Conservation (phyloP, 2,329 filamentous ascomycete species). For the Talaromyces pinophilus region DNA sequence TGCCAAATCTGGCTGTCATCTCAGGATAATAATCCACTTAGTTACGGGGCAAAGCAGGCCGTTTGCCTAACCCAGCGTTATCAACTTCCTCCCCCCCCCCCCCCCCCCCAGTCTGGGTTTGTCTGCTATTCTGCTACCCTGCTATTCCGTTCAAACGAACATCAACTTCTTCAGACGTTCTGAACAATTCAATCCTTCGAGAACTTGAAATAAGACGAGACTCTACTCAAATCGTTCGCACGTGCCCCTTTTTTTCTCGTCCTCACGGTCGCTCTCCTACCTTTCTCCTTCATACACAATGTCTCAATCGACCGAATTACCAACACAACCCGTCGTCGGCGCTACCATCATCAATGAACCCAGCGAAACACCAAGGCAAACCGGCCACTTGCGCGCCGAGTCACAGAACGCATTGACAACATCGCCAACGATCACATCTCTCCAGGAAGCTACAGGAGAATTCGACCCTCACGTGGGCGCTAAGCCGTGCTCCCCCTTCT, state of each 20-base stretch:
- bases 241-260: not conserved
- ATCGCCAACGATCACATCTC: constrained; percentile 17
- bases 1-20: not conserved
- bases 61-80: not conserved
- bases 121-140: not conserved
- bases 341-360: constrained; percentile 15
- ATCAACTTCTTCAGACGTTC: not conserved
- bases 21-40: not conserved
- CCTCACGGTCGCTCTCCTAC: not conserved
- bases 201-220: not conserved
- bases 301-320: constrained; percentile 18
- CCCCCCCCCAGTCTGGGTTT: not conserved
- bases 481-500: constrained; percentile 24
- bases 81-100: not conserved
- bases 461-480: constrained; percentile 24
- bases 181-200: not conserved
- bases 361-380: not conserved
- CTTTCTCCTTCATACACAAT: constrained; percentile 7
- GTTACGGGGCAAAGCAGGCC: not conserved
- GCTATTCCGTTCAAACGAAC: not conserved
- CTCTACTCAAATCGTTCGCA: not conserved
- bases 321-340: constrained; percentile 18
- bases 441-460: constrained; percentile 15
- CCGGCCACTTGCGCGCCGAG: not conserved
- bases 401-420: not conserved